Conservation (phyloP, 768 basidiomycete genomes). For the Udeniomyces megalosporus region DNA sequence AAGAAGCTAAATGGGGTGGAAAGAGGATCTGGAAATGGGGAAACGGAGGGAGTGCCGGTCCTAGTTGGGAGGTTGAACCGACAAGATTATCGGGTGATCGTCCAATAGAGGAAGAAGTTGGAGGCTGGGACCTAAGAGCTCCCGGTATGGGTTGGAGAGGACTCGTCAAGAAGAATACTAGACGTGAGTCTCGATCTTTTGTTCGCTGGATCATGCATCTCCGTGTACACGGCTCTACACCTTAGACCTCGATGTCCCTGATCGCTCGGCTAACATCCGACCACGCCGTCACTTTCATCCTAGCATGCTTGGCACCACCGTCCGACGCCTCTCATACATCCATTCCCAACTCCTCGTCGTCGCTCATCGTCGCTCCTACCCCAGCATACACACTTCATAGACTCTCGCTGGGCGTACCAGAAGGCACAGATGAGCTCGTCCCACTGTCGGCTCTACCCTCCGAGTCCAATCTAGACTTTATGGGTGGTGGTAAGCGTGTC, state of each 20-base stretch:
- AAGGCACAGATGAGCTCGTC: constrained; percentile 60
- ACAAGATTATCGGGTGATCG: no score
- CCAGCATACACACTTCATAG: constrained; percentile 53
- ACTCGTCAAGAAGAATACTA: constrained; percentile 50
- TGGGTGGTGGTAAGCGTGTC: constrained; percentile 63
- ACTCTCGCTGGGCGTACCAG: constrained; percentile 67
- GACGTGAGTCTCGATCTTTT: constrained; percentile 41
- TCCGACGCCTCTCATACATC: constrained; percentile 2
- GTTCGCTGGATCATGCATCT: not conserved
- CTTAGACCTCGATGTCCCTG: no score
- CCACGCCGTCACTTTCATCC: not conserved
- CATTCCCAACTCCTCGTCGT: not conserved
- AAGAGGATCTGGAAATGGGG: constrained; percentile 12
- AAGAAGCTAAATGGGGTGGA: not conserved
- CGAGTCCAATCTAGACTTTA: constrained; percentile 84
- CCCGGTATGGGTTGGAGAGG: constrained; percentile 61
- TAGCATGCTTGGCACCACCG: not conserved
- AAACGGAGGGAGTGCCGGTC: no score
- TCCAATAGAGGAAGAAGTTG: constrained; percentile 20
- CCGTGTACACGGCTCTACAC: not conserved
- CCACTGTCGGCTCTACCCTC: constrained; percentile 73
- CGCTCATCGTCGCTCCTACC: not conserved
- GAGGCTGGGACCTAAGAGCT: constrained; percentile 29
- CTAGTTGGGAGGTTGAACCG: no score
- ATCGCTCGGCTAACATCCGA: no score